Percentiles rank a stretch among this genome's conserved stretches.
Conservation (phyloP, 805 yeast species). For the Sugiyamaella qingdaonensis region DNA sequence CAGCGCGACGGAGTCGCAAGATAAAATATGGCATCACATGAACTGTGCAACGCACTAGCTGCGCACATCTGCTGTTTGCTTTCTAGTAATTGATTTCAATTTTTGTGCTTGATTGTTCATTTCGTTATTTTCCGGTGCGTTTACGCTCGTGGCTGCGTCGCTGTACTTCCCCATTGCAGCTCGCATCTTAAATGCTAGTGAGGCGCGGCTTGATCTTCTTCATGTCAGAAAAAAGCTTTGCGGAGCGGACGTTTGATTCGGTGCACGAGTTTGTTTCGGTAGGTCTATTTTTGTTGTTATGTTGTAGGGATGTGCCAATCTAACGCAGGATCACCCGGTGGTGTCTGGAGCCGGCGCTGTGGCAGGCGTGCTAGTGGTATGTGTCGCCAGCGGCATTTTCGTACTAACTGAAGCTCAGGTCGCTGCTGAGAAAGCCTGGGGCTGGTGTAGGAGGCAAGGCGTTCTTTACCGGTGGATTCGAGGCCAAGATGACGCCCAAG, state of each 20-base stretch:
- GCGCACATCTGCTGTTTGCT: too few relatives aligned
- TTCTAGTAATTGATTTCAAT: too few relatives aligned
- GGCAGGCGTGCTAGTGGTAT: conserved; percentile 38
- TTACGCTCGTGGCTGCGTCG: too few relatives aligned
- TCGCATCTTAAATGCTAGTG: background rate
- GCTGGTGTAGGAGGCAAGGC: conserved; percentile 66
- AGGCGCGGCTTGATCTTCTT: background rate
- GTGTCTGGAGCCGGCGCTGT: conserved; percentile 66
- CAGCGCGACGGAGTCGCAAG: too few relatives aligned
- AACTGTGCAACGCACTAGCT: too few relatives aligned
- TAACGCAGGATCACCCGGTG: conserved; percentile 59
- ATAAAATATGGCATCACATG: too few relatives aligned
- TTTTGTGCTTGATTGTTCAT: too few relatives aligned
- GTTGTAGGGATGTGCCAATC: background rate
- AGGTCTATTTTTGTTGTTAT: background rate
- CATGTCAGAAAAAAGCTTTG: conserved; percentile 10
- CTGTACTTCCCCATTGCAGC: background rate
- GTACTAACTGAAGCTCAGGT: conserved; percentile 14
- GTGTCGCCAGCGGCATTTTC: background rate
- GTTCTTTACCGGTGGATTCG: conserved; percentile 85
- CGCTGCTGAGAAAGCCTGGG: conserved; percentile 38
- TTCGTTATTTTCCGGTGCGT: too few relatives aligned
- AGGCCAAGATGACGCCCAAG: conserved; percentile 79
- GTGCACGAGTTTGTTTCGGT: conserved; percentile 17
- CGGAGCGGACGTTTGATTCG: conserved; percentile 18